Evolutionary conservation across 495 filamentous ascomycete genomes (phyloP).

Genomic region (Rusavskia elegans): DNA sequence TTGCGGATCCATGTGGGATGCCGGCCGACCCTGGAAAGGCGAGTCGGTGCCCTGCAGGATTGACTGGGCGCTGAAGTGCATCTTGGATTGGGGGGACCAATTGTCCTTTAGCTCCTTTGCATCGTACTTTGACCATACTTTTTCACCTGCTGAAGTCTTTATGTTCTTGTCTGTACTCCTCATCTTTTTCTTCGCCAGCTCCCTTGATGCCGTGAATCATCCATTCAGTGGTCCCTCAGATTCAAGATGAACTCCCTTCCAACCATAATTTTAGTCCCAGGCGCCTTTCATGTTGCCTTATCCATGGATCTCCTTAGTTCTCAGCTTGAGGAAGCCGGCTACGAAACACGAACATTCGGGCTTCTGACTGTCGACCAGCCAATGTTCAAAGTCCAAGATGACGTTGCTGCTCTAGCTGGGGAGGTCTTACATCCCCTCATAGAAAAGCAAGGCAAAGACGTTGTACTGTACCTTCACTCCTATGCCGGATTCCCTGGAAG

Average conservation of each 20-base stretch:
- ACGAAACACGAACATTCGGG: conserved; percentile 6
- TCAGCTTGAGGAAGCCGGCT: conserved; percentile 10
- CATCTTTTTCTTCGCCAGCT: not conserved
- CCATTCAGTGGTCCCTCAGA: not conserved
- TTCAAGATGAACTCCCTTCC: conserved; percentile 3
- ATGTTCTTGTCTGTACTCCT: too few species aligned
- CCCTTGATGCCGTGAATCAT: not conserved
- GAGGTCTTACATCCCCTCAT: conserved; percentile 12
- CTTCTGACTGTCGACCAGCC: conserved; percentile 15
- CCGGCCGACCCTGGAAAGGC: too few species aligned
- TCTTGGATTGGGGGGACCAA: too few species aligned
- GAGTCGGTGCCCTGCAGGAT: too few species aligned
- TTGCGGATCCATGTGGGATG: too few species aligned
- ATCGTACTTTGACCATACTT: too few species aligned
- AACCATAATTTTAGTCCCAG: conserved; percentile 18
- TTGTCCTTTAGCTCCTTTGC: too few species aligned
- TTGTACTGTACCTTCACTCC: conserved; percentile 23
- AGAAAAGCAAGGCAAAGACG: conserved; percentile 18
- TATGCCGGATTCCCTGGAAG: conserved; percentile 22
- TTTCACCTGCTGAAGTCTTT: too few species aligned
- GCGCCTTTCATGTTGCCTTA: conserved; percentile 14
- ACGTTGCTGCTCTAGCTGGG: conserved; percentile 5
- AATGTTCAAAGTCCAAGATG: conserved; percentile 5
- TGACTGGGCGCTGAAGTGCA: too few species aligned
- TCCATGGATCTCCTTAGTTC: conserved; percentile 13